Evolutionary conservation across 805 yeast genomes (phyloP).

Genomic region (Teunomyces atbi): DNA sequence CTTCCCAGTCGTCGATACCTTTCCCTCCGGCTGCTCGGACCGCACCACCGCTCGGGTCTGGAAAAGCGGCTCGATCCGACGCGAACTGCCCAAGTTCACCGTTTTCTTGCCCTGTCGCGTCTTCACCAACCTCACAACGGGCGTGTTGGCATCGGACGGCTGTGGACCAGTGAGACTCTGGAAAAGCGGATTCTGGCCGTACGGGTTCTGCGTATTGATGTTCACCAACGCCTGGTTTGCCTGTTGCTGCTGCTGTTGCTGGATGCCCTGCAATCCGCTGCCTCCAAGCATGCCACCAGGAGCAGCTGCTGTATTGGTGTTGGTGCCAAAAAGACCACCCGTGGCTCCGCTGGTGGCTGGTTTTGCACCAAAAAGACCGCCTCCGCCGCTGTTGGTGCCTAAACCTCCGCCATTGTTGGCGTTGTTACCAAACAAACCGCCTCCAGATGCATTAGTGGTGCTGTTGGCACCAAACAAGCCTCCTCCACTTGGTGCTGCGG

Average conservation of each 20-base stretch:
- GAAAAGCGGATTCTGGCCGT: slow-evolving; percentile 75
- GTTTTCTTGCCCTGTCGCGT: slow-evolving; percentile 46
- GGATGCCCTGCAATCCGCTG: slow-evolving; percentile 22
- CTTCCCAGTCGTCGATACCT: not conserved
- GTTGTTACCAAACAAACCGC: slow-evolving; percentile 21
- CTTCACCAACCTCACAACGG: slow-evolving; percentile 22
- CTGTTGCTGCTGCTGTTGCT: slow-evolving; percentile 20
- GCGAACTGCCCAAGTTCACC: slow-evolving; percentile 55
- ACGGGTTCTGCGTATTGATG: slow-evolving; percentile 55
- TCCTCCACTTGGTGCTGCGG: slow-evolving; percentile 10
- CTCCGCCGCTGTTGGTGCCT: slow-evolving; percentile 3
- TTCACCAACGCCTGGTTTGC: slow-evolving; percentile 26
- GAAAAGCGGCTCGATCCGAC: slow-evolving; percentile 59
- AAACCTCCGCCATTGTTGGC: slow-evolving; percentile 10
- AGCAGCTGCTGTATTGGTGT: not conserved
- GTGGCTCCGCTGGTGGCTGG: slow-evolving; percentile 16
- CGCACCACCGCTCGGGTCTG: slow-evolving; percentile 4
- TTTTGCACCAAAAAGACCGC: slow-evolving; percentile 25
- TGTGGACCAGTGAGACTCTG: slow-evolving; percentile 38
- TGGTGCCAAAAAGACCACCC: slow-evolving; percentile 23
- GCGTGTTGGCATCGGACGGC: slow-evolving; percentile 24
- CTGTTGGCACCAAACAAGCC: slow-evolving; percentile 15
- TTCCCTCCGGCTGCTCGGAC: not conserved
- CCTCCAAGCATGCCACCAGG: slow-evolving; percentile 9
- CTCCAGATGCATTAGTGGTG: slow-evolving; percentile 12